Evolutionary conservation across 1,284 basidiomycete species (phyloP).

Genomic region (Sutorius eximius): DNA sequence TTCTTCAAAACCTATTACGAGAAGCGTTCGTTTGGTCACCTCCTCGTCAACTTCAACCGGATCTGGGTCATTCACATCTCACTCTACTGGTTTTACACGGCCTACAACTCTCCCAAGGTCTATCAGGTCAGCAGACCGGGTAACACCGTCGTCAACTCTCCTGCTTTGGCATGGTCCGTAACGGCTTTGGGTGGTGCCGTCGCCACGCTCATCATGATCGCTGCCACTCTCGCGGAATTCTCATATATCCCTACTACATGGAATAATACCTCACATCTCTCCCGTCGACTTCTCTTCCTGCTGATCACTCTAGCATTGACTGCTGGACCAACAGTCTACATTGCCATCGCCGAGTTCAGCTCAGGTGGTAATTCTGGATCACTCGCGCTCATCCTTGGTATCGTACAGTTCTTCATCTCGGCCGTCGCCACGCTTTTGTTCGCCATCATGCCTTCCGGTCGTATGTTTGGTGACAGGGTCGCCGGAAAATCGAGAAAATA

Average conservation of each 20-base stretch:
- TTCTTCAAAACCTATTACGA: slow-evolving; percentile 99
- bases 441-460: slow-evolving; percentile 84
- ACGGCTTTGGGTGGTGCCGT: slow-evolving; percentile 90
- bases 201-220: slow-evolving; percentile 89
- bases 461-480: slow-evolving; percentile 95
- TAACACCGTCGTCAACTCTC: slow-evolving; percentile 47
- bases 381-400: slow-evolving; percentile 81
- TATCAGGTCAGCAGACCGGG: slow-evolving; percentile 47
- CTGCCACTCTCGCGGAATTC: slow-evolving; percentile 90
- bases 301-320: slow-evolving; percentile 82
- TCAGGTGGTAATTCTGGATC: slow-evolving; percentile 57
- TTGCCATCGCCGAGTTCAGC: slow-evolving; percentile 68
- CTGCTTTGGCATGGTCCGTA: slow-evolving; percentile 85
- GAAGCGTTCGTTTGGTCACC: slow-evolving; percentile 90
- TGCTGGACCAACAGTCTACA: slow-evolving; percentile 88
- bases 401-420: slow-evolving; percentile 91
- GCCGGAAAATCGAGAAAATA: slow-evolving; percentile 93
- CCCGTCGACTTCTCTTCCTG: slow-evolving; percentile 83
- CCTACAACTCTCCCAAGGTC: slow-evolving; percentile 88
- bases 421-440: slow-evolving; percentile 81
- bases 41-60: slow-evolving; percentile 97
- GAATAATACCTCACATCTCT: slow-evolving; percentile 95
- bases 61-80: slow-evolving; percentile 96
- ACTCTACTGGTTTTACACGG: slow-evolving; percentile 92
- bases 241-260: slow-evolving; percentile 95